phyloP scores from a whole-genome alignment of 441 rosid genomes.

The Arabidopsis hybrid region DNA sequence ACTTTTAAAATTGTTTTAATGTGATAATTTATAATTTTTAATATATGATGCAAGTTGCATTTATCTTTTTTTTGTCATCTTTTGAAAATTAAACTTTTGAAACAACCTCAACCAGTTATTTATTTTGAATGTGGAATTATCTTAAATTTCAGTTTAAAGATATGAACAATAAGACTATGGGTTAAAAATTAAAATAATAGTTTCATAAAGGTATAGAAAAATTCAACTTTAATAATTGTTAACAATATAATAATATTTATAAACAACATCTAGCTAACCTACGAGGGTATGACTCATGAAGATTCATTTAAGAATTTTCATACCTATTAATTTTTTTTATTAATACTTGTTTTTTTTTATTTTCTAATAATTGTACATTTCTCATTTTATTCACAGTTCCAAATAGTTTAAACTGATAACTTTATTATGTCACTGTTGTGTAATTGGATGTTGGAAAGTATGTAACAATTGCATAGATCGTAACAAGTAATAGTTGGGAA shows the following conservation, averaged over 20 bases:
- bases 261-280: constrained; percentile 13
- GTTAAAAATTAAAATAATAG: neutral
- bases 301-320: neutral
- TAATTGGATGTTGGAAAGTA: no score
- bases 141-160: neutral
- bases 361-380: neutral
- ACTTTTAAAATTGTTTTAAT: neutral
- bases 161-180: neutral
- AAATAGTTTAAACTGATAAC: neutral
- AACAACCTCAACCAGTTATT: constrained; percentile 18
- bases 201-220: neutral
- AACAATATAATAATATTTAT: neutral
- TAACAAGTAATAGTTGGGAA: no score
- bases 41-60: constrained; percentile 30
- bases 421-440: no score
- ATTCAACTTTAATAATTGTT: neutral
- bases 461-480: no score
- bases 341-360: neutral
- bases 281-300: neutral
- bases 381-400: neutral
- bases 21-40: constrained; percentile 1
- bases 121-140: constrained; percentile 3
- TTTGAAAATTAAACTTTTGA: neutral
- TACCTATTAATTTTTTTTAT: neutral
- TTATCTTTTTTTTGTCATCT: constrained; percentile 6